Base-by-base conservation (phyloP, 1,284 basidiomycete genomes). In the Albatrellus sp. region DNA sequence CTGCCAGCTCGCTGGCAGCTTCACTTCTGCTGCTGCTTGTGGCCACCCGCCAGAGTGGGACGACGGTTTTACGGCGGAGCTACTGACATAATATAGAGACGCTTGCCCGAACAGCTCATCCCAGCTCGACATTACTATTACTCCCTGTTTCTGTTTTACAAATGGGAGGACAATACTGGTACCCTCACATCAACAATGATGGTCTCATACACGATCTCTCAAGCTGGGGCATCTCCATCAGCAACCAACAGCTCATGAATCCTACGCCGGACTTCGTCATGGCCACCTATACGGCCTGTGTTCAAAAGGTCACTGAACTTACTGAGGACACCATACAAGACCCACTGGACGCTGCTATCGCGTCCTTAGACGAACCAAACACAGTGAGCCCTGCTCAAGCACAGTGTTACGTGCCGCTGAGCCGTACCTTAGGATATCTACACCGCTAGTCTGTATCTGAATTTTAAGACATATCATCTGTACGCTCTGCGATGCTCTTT, bases 251-350 rank as follows among this genome's bases (percentile, higher is more conserved):
- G 52, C 73, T 92, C 36, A 57, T 69, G 20, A 72, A 73, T 34
- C 88, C 88, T 0, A 77, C 75, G 0, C 56, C 79, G 0, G 78
- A 84, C 33, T 82, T 83, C 48, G 81, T 88, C 14, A 72, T 80
- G 38, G 66, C 63, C 41, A 70, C 87, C 19, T 88, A 81, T 60
- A 68, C 66, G 43, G 72, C 75, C 2, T 80, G 87, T 52, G 68
- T 91, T 29, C 71, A 81, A 37, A 75, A 80, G 52, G 72, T 89
- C 43, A 83, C 81, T 33, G 73, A 73, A 33, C 67, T 89, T 43
- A 69, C 69, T 8, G 65, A 72, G 17, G 77, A 83, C 5, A 58
- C 64, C 35, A 65, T 90, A 2, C 73, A 77, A 48, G 68, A 71
- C 1, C 74, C 85, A 0, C 70, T 75, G 0, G 69, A 79, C 46